Evolutionary conservation across 108 stramenopile genomes (phyloP).

Genomic region (Nannochloropsis salina): DNA sequence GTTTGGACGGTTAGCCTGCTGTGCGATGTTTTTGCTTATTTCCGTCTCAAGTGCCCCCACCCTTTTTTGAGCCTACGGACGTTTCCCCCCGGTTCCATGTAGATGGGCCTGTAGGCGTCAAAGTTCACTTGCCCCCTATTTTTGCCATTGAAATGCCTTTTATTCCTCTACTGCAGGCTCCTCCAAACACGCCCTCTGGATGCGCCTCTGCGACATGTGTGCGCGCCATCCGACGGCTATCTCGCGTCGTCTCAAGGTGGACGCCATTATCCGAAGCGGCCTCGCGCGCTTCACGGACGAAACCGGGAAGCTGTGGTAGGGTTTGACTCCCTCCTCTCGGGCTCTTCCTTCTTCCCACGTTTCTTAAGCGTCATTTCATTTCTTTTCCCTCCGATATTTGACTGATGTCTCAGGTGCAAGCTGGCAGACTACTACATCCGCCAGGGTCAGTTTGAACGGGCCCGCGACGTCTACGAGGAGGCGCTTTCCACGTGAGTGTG

Average conservation of each 20-base stretch:
- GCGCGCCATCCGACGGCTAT: slow-evolving; percentile 75
- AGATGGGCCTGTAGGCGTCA: too few species aligned
- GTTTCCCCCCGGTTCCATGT: too few species aligned
- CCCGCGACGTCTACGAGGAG: slow-evolving; percentile 92
- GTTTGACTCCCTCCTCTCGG: neutral
- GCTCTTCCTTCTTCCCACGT: neutral
- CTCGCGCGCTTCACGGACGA: slow-evolving; percentile 72
- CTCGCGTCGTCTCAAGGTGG: slow-evolving; percentile 63
- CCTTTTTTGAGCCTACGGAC: too few species aligned
- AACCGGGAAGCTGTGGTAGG: slow-evolving; percentile 79
- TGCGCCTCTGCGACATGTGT: slow-evolving; percentile 79
- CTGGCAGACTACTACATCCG: slow-evolving; percentile 89
- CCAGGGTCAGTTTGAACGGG: slow-evolving; percentile 87
- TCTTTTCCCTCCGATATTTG: neutral
- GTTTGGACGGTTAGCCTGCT: too few species aligned
- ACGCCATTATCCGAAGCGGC: slow-evolving; percentile 76
- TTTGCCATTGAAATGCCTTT: too few species aligned
- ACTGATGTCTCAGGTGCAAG: slow-evolving; percentile 50
- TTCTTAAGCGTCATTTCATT: neutral
- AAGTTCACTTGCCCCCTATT: too few species aligned
- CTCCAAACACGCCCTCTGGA: slow-evolving; percentile 85
- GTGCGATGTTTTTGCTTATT: too few species aligned
- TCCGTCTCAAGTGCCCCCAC: too few species aligned
- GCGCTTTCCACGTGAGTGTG: slow-evolving; percentile 57
- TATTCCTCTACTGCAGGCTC: slow-evolving; percentile 43